A percentile compares a stretch with the other conserved stretches of the same genome.
These are phyloP conservation scores for Wickerhamiella dianesei DNA, from an alignment of 805 yeast genomes.

Conservation along the genomic window DNA sequence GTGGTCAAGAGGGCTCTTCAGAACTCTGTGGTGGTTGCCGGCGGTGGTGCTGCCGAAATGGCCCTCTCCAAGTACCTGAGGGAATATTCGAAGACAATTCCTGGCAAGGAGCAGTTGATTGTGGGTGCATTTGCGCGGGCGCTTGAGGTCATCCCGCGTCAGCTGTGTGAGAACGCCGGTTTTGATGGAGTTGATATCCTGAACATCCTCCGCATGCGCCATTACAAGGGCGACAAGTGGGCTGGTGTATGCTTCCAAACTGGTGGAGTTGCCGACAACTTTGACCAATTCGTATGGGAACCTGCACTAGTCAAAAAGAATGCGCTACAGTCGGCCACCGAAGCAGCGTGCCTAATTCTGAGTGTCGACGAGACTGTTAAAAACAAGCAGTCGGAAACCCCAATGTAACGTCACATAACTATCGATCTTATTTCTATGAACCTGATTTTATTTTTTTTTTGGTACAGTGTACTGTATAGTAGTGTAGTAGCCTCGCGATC, in stretches of 20 bases:
- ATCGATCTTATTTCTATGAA: neutral
- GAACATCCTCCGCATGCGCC: slow-evolving; percentile 82
- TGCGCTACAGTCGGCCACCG: slow-evolving; percentile 92
- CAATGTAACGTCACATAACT: slow-evolving; percentile 9
- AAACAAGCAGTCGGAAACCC: slow-evolving; percentile 29
- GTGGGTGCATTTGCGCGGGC: slow-evolving; percentile 90
- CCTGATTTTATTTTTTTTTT: neutral
- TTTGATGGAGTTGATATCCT: slow-evolving; percentile 92
- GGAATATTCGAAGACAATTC: slow-evolving; percentile 72
- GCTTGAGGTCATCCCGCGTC: slow-evolving; percentile 91
- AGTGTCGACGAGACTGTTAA: slow-evolving; percentile 85
- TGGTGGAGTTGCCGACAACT: slow-evolving; percentile 69
- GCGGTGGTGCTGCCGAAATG: slow-evolving; percentile 99
- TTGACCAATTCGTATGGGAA: slow-evolving; percentile 89
- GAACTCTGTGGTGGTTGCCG: slow-evolving; percentile 82
- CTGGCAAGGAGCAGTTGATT: slow-evolving; percentile 91
- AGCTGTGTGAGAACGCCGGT: slow-evolving; percentile 97
- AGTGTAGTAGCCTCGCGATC: too few species aligned
- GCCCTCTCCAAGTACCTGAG: slow-evolving; percentile 80
- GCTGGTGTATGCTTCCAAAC: slow-evolving; percentile 83
- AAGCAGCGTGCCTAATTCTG: slow-evolving; percentile 83
- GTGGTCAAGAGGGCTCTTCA: slow-evolving; percentile 89
- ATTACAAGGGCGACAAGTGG: slow-evolving; percentile 86
- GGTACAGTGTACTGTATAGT: too few species aligned
- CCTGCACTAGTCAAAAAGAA: slow-evolving; percentile 88